Conservation (phyloP, 192 early-diverging fungal genomes). For the Umbelopsis sp. region DNA sequence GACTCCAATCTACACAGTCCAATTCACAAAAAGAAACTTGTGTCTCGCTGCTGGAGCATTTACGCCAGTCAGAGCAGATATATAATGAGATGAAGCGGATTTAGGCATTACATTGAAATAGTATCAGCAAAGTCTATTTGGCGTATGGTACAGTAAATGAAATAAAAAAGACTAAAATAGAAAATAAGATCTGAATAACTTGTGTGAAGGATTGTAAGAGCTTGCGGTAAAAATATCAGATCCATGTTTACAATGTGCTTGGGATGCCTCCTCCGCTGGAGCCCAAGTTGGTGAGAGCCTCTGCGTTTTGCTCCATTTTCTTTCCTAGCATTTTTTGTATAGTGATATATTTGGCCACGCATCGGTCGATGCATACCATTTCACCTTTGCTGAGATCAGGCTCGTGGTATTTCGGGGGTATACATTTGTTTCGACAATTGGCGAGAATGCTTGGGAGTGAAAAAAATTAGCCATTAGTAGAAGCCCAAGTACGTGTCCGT, state of each 20-base stretch:
- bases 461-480: background rate
- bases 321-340: conserved; percentile 75
- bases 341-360: conserved; percentile 86
- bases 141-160: conserved; percentile 17
- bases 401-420: conserved; percentile 79
- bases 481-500: background rate
- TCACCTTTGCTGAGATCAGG: conserved; percentile 89
- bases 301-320: conserved; percentile 64
- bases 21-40: conserved; percentile 87
- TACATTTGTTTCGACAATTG: conserved; percentile 86
- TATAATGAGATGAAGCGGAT: background rate
- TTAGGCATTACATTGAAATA: background rate
- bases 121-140: conserved; percentile 5
- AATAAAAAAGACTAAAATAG: background rate
- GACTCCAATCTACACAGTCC: conserved; percentile 86
- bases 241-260: background rate
- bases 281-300: background rate
- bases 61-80: conserved; percentile 6
- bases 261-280: conserved; percentile 11
- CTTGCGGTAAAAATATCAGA: too few species aligned
- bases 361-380: conserved; percentile 88
- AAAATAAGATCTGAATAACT: background rate
- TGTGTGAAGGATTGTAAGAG: too few species aligned
- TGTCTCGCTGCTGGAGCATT: conserved; percentile 86
- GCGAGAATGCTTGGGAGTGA: conserved; percentile 59